These are phyloP conservation scores for Pterocarpus macrocarpus DNA, from an alignment of 306 rosid genomes.

Conservation along the genomic window DNA sequence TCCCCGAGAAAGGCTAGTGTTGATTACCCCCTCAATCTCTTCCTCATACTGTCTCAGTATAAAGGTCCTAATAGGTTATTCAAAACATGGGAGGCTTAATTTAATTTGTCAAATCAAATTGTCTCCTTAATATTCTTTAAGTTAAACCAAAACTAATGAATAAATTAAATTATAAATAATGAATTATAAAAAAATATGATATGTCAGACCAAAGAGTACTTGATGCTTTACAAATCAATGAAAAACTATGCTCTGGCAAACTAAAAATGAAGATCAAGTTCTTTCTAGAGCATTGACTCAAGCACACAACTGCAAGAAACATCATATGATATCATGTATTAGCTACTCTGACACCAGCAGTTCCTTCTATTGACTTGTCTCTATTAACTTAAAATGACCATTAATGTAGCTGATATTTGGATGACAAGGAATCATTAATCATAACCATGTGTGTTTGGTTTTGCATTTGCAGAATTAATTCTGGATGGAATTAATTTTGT, in stretches of 20 bases:
- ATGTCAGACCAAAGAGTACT: background rate
- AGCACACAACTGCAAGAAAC: constrained; percentile 1
- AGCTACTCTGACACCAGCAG: constrained; percentile 5
- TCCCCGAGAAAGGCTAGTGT: background rate
- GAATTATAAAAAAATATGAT: background rate
- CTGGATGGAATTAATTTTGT: too few relatives aligned
- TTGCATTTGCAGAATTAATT: too few relatives aligned
- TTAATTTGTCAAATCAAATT: constrained; percentile 13
- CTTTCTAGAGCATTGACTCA: constrained; percentile 31
- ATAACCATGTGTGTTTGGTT: background rate
- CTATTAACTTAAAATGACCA: background rate
- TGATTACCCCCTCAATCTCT: constrained; percentile 19
- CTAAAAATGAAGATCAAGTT: constrained; percentile 21
- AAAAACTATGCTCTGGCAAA: constrained; percentile 19
- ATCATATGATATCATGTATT: constrained; percentile 9
- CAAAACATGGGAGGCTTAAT: background rate
- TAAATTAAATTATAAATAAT: constrained; percentile 8
- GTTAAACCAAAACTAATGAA: constrained; percentile 20
- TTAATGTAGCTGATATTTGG: background rate
- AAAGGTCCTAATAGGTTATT: background rate
- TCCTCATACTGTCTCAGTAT: constrained; percentile 13
- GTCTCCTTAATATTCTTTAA: constrained; percentile 15
- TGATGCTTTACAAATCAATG: constrained; percentile 21
- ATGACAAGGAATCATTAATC: constrained; percentile 6
- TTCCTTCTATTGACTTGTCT: constrained; percentile 21